Evolutionary conservation across 805 yeast species (phyloP).

Genomic region (Ogataea trehaloabstinens): DNA sequence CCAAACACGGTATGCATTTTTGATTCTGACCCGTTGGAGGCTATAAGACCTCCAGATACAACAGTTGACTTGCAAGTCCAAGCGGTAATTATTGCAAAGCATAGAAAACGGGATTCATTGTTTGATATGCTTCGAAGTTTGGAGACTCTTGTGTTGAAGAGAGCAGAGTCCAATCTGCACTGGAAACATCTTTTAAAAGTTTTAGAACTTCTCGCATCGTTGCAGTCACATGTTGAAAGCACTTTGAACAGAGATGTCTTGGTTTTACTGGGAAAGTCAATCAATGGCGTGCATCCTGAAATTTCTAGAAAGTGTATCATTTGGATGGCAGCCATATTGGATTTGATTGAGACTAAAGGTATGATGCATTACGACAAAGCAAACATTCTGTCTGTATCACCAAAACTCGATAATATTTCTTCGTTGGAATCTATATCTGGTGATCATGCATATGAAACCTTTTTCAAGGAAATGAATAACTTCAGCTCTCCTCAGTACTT

Average conservation of each 20-base stretch:
- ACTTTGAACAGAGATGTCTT: conserved; percentile 40
- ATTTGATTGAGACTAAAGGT: conserved; percentile 24
- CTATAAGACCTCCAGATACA: conserved; percentile 60
- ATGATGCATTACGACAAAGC: conserved; percentile 38
- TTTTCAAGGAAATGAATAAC: conserved; percentile 52
- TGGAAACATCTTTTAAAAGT: conserved; percentile 59
- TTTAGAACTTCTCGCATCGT: conserved; percentile 46
- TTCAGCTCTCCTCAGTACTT: conserved; percentile 47
- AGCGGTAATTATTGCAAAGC: conserved; percentile 62
- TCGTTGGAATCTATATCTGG: conserved; percentile 14
- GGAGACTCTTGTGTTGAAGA: conserved; percentile 36
- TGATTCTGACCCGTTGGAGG: conserved; percentile 39
- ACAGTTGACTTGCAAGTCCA: conserved; percentile 54
- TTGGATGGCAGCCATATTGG: conserved; percentile 54
- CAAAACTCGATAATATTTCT: conserved; percentile 28
- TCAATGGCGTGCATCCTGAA: conserved; percentile 66
- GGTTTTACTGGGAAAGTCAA: conserved; percentile 42
- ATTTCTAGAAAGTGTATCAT: conserved; percentile 58
- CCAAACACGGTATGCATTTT: conserved; percentile 54
- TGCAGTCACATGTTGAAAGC: conserved; percentile 55
- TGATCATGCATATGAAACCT: conserved; percentile 29
- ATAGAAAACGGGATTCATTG: conserved; percentile 47
- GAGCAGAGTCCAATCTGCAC: conserved; percentile 30
- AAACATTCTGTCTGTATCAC: conserved; percentile 33
- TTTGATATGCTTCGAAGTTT: conserved; percentile 40